Percentiles rank a stretch among this genome's conserved stretches.
These are phyloP conservation scores for Pugionium cornutum DNA, from an alignment of 345 rosid species.

Conservation along the genomic window DNA sequence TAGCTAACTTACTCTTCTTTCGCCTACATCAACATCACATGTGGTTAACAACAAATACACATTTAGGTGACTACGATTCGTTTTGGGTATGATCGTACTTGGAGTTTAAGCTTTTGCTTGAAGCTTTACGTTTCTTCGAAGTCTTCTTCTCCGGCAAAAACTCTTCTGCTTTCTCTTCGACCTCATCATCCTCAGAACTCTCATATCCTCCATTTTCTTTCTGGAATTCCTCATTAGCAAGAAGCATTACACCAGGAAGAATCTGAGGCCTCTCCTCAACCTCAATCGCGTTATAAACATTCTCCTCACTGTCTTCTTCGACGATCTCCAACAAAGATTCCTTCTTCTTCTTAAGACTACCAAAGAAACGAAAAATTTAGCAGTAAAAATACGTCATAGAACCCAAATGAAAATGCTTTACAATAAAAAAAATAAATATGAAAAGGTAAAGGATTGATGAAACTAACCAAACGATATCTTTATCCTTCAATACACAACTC, in stretches of 20 bases:
- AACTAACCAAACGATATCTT: slow-evolving; percentile 73
- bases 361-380: not conserved
- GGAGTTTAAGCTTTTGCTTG: slow-evolving; percentile 53
- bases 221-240: slow-evolving; percentile 68
- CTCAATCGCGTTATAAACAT: slow-evolving; percentile 43
- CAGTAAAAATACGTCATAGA: slow-evolving; percentile 3
- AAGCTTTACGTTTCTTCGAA: slow-evolving; percentile 74
- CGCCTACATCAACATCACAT: slow-evolving; percentile 47
- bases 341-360: slow-evolving; percentile 69
- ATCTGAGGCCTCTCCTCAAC: slow-evolving; percentile 44
- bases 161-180: slow-evolving; percentile 40
- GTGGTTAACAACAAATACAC: slow-evolving; percentile 16
- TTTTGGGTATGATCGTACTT: slow-evolving; percentile 51
- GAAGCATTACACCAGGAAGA: slow-evolving; percentile 45
- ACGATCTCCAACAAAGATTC: slow-evolving; percentile 37
- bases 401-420: not conserved
- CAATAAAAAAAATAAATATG: not conserved
- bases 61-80: not conserved
- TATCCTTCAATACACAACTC: slow-evolving; percentile 69
- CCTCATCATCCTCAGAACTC: slow-evolving; percentile 57
- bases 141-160: slow-evolving; percentile 36
- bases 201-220: slow-evolving; percentile 63
- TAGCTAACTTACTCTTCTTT: slow-evolving; percentile 60
- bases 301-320: slow-evolving; percentile 37
- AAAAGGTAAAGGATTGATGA: not conserved